These are phyloP conservation scores for Kitagawia praeruptora DNA, from an alignment of 129 eudicot species.

Conservation along the genomic window DNA sequence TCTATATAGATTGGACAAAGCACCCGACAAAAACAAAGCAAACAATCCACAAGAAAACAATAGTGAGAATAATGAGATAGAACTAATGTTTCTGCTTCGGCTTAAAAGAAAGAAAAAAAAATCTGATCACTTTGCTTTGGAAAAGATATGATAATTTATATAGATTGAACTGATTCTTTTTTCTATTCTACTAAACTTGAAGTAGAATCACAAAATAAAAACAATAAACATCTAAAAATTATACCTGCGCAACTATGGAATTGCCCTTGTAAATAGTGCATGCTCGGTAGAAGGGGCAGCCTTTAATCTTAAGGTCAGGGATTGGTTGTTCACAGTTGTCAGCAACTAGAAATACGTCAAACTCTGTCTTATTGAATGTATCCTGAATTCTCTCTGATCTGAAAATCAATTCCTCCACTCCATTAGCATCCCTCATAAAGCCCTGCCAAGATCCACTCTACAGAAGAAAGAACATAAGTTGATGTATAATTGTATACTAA, in stretches of 20 bases:
- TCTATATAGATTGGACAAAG: neutral
- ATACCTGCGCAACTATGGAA: conserved; percentile 78
- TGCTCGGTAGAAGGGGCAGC: conserved; percentile 62
- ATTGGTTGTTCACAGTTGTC: conserved; percentile 20
- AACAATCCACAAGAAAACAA: neutral
- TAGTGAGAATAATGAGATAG: neutral
- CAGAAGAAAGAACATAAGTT: conserved; percentile 11
- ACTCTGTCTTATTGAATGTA: conserved; percentile 39
- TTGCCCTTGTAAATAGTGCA: conserved; percentile 72
- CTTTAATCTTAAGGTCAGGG: conserved; percentile 53
- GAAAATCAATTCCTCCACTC: conserved; percentile 41
- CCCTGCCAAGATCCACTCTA: conserved; percentile 69
- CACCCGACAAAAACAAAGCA: neutral
- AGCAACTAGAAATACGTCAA: conserved; percentile 26
- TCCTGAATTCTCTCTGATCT: conserved; percentile 43
- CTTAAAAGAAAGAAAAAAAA: neutral
- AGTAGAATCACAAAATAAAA: neutral
- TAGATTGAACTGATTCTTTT: neutral
- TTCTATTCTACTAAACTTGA: neutral
- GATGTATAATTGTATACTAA: neutral
- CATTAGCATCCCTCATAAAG: conserved; percentile 29
- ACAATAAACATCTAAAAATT: conserved; percentile 1
- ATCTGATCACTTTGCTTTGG: too few species aligned
- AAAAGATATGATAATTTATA: neutral
- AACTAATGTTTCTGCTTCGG: neutral